Conservation (phyloP, 108 stramenopile genomes). For the Fragilariopsis cylindrus region DNA sequence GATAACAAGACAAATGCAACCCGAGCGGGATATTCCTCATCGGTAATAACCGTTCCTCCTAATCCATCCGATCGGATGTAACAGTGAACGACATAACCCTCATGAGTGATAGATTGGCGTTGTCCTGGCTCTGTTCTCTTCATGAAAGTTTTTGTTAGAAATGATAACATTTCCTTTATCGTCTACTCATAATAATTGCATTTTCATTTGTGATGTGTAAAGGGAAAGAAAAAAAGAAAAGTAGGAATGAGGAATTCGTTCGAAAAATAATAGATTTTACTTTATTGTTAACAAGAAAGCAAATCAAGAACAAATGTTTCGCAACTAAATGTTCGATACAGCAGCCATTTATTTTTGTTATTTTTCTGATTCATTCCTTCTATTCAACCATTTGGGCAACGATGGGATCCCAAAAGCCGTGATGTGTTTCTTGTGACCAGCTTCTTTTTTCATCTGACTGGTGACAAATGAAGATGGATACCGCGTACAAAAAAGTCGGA, state of each 20-base stretch:
- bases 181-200: conserved; percentile 41
- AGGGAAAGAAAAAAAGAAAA: background rate
- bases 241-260: conserved; percentile 1
- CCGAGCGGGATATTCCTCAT: conserved; percentile 96
- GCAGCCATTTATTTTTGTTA: no score
- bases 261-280: conserved; percentile 4
- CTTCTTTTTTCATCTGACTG: background rate
- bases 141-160: conserved; percentile 97
- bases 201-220: background rate
- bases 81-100: conserved; percentile 97
- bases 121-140: conserved; percentile 97
- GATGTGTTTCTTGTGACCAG: background rate
- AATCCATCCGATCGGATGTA: conserved; percentile 96
- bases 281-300: background rate
- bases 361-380: no score
- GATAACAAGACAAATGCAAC: conserved; percentile 97
- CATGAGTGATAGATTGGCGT: conserved; percentile 96
- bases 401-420: no score
- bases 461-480: background rate
- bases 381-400: background rate
- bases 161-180: conserved; percentile 97
- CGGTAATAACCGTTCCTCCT: conserved; percentile 91
- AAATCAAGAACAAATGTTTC: no score
- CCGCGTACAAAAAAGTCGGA: background rate
- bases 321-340: no score